phyloP scores from a whole-genome alignment of 1,139 yeast species.

The Hyphopichia burtonii region DNA sequence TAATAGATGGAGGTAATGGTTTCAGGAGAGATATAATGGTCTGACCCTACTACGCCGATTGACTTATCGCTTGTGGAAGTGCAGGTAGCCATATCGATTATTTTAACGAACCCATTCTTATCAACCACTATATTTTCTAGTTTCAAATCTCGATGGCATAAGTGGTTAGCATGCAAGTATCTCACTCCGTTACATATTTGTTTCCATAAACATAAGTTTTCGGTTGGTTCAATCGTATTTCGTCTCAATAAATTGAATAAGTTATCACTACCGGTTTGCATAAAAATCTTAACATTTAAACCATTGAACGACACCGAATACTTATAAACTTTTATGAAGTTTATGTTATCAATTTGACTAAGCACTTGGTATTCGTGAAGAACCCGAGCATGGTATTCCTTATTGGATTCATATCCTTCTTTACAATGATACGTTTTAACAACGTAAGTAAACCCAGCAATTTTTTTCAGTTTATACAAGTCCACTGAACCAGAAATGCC shows the following conservation, averaged over 20 bases:
- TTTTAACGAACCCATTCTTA: constrained; percentile 23
- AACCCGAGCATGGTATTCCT: constrained; percentile 36
- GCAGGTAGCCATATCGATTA: constrained; percentile 42
- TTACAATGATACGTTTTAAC: constrained; percentile 38
- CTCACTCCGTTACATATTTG: constrained; percentile 31
- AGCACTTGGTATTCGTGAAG: constrained; percentile 37
- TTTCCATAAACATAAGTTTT: constrained; percentile 31
- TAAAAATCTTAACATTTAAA: constrained; percentile 18
- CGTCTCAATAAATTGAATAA: constrained; percentile 14
- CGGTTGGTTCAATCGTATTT: constrained; percentile 10
- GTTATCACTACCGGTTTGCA: constrained; percentile 35
- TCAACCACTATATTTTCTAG: constrained; percentile 37
- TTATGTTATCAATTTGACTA: constrained; percentile 26
- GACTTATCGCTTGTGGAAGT: constrained; percentile 15
- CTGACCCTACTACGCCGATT: constrained; percentile 52
- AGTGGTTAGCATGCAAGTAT: constrained; percentile 29
- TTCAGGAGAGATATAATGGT: constrained; percentile 49
- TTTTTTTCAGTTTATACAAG: constrained; percentile 21
- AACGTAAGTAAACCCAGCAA: constrained; percentile 25
- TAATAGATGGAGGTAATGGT: constrained; percentile 34
- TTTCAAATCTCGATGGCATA: constrained; percentile 46
- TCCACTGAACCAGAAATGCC: constrained; percentile 48
- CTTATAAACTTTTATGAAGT: constrained; percentile 30
- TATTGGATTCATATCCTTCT: constrained; percentile 34
- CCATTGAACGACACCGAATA: constrained; percentile 22